A percentile compares a stretch with the other conserved stretches of the same genome.
Evolutionary conservation across 148 eudicot genomes (phyloP).

Genomic region (Agrostemma githago): DNA sequence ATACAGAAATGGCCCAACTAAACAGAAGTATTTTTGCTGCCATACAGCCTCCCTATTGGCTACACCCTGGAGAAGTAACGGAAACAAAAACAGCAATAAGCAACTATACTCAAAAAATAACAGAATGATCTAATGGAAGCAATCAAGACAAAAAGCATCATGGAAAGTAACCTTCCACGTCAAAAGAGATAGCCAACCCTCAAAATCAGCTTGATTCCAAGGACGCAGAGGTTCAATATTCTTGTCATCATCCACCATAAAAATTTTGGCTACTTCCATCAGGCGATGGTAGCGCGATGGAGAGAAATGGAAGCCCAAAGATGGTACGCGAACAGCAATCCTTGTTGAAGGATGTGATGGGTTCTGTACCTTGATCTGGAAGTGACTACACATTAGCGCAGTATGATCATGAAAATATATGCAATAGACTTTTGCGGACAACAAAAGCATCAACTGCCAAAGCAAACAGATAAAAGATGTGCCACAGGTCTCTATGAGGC

Average conservation of each 20-base stretch:
- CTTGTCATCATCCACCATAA: conserved; percentile 48
- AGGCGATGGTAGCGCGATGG: conserved; percentile 97
- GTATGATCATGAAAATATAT: not conserved
- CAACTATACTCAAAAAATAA: not conserved
- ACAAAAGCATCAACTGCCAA: not conserved
- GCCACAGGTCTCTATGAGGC: not conserved
- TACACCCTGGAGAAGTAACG: conserved; percentile 55
- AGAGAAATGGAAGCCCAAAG: conserved; percentile 83
- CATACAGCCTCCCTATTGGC: conserved; percentile 94
- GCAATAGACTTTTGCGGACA: not conserved
- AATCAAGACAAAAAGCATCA: conserved; percentile 1
- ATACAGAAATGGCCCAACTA: conserved; percentile 86
- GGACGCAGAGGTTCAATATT: conserved; percentile 45
- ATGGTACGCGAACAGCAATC: conserved; percentile 84
- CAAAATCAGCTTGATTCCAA: conserved; percentile 91
- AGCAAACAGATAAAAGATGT: not conserved
- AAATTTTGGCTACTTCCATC: conserved; percentile 76
- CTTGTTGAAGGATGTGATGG: conserved; percentile 80
- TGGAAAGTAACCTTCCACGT: conserved; percentile 68
- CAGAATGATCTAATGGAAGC: not conserved
- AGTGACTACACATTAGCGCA: conserved; percentile 8
- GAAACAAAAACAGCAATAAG: conserved; percentile 7
- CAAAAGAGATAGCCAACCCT: conserved; percentile 81
- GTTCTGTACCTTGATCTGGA: conserved; percentile 68
- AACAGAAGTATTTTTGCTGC: conserved; percentile 82